Evolutionary conservation across 2,329 filamentous ascomycete species (phyloP).

Genomic region (Torrubiellomyces zombiae): DNA sequence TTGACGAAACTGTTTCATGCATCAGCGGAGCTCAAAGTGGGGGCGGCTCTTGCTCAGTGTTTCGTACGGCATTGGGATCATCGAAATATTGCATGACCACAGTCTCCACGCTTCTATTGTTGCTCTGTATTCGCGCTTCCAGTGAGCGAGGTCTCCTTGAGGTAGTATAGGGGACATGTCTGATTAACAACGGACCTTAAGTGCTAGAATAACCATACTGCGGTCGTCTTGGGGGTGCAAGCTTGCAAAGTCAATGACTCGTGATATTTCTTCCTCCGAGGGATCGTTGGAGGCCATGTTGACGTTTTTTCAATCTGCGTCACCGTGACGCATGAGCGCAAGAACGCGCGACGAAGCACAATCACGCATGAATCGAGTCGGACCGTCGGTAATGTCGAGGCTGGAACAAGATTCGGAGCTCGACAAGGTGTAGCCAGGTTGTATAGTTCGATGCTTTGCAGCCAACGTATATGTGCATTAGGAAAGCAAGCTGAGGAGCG

Average conservation of each 20-base stretch:
- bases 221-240: conserved; percentile 20
- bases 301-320: too few relatives aligned
- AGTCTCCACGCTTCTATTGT: conserved; percentile 27
- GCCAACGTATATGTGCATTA: too few relatives aligned
- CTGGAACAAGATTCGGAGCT: too few relatives aligned
- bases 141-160: conserved; percentile 2
- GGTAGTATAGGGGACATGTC: background rate
- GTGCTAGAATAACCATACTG: conserved; percentile 21
- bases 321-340: too few relatives aligned
- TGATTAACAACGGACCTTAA: conserved; percentile 18
- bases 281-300: conserved; percentile 18
- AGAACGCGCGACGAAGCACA: too few relatives aligned
- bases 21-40: conserved; percentile 1
- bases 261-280: conserved; percentile 18
- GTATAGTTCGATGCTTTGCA: too few relatives aligned
- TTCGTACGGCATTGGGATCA: conserved; percentile 18
- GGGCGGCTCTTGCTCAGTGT: background rate
- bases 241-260: conserved; percentile 24
- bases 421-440: too few relatives aligned
- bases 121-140: conserved; percentile 11
- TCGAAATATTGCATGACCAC: conserved; percentile 38
- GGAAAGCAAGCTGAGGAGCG: too few relatives aligned
- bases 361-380: too few relatives aligned
- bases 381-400: too few relatives aligned
- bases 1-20: conserved; percentile 21